Conservation (phyloP, 2,329 filamentous ascomycete genomes). For the Diaporthe sp. region DNA sequence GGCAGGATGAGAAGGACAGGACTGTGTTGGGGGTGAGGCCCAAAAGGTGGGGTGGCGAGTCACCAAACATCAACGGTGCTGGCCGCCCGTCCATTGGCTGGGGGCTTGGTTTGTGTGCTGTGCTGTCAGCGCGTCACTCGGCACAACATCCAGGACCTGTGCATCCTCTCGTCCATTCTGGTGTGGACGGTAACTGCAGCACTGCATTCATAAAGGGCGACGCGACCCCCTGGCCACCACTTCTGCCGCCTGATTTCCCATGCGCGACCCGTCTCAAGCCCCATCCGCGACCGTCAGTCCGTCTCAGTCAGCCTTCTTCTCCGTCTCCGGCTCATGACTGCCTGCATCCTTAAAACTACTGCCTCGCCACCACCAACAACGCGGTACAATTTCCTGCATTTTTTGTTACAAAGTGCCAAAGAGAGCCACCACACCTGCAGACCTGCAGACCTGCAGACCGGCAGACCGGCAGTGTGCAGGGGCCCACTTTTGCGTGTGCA, state of each 20-base stretch:
- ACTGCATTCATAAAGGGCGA: conserved; percentile 23
- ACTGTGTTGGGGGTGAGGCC: background rate
- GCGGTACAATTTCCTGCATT: background rate
- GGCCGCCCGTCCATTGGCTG: conserved; percentile 14
- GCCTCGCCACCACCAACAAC: background rate
- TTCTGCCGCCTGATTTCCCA: conserved; percentile 18
- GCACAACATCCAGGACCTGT: background rate
- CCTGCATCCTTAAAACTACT: background rate
- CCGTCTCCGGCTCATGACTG: background rate
- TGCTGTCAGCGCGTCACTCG: conserved; percentile 18
- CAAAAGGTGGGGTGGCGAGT: conserved; percentile 10
- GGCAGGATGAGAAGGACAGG: background rate
- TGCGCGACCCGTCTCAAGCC: conserved; percentile 27
- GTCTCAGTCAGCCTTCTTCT: background rate
- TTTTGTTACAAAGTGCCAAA: background rate
- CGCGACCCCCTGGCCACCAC: conserved; percentile 21
- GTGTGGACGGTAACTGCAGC: background rate
- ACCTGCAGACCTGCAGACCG: conserved; percentile 18
- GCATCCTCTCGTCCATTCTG: background rate
- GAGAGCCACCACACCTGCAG: background rate
- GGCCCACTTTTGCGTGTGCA: conserved; percentile 20
- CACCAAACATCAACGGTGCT: background rate
- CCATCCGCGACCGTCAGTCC: background rate
- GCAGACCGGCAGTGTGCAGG: conserved; percentile 20
- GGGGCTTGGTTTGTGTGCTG: background rate